Percentiles rank a stretch among this genome's conserved stretches.
These are phyloP conservation scores for Ampelocalamus luodianensis DNA, from an alignment of 176 grass and related monocot species.

Conservation along the genomic window DNA sequence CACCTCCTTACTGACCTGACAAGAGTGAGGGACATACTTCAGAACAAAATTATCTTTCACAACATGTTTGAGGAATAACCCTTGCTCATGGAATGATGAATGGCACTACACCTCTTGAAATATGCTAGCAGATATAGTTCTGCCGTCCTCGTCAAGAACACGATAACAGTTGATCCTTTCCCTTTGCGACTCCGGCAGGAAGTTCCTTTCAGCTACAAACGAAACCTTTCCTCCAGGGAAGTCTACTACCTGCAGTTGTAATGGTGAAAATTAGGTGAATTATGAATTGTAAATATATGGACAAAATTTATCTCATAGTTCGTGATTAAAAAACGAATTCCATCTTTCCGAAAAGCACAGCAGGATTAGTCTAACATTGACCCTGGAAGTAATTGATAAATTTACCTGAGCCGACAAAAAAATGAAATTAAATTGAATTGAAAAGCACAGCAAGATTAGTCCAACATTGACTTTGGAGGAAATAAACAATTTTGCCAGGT, in stretches of 20 bases:
- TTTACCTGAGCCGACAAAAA: background rate
- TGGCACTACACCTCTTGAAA: conserved; percentile 60
- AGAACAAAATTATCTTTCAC: background rate
- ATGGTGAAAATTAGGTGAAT: too few relatives aligned
- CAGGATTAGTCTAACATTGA: background rate
- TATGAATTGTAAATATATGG: background rate
- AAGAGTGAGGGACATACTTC: conserved; percentile 23
- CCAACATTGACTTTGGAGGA: background rate
- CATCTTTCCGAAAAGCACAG: background rate
- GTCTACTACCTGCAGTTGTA: conserved; percentile 56
- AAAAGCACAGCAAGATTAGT: background rate
- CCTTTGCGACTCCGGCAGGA: conserved; percentile 64
- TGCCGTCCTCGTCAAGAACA: conserved; percentile 71
- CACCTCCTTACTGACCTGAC: conserved; percentile 82
- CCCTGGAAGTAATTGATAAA: background rate
- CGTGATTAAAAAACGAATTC: background rate
- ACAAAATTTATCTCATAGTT: background rate
- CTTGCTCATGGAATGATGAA: background rate
- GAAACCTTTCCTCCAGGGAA: conserved; percentile 95
- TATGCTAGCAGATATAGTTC: conserved; percentile 58
- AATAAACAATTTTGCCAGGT: background rate
- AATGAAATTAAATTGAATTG: background rate
- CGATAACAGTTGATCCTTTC: conserved; percentile 90
- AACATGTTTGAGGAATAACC: background rate
- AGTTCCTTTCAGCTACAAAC: conserved; percentile 75